A percentile compares a stretch with the other conserved stretches of the same genome.
phyloP scores from a whole-genome alignment of 306 rosid genomes.

The Chamaecrista fasciculata region DNA sequence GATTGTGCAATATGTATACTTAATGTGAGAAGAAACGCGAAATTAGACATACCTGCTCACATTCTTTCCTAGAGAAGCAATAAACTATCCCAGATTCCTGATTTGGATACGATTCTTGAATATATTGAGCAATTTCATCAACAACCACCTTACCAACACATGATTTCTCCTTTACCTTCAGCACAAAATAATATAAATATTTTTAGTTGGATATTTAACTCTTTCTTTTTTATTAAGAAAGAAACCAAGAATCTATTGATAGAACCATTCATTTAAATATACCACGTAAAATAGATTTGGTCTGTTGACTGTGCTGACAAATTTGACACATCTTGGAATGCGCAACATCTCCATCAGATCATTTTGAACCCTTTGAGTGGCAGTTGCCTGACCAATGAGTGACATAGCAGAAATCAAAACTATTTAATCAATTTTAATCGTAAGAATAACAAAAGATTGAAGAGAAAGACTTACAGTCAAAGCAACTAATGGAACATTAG shows the following conservation, averaged over 20 bases:
- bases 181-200: conserved; percentile 19
- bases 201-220: conserved; percentile 15
- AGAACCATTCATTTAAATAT: conserved; percentile 14
- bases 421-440: neutral
- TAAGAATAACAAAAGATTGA: neutral
- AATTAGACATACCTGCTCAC: conserved; percentile 69
- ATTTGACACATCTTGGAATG: conserved; percentile 83
- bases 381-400: conserved; percentile 73
- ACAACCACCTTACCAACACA: conserved; percentile 76
- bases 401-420: conserved; percentile 13
- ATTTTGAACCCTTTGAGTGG: conserved; percentile 89
- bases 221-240: neutral
- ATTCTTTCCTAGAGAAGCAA: conserved; percentile 95
- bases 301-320: conserved; percentile 93
- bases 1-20: conserved; percentile 21
- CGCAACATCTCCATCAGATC: conserved; percentile 91
- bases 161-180: conserved; percentile 84
- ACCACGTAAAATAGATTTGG: conserved; percentile 91
- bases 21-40: conserved; percentile 20
- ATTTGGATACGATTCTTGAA: conserved; percentile 71
- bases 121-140: conserved; percentile 75
- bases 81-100: conserved; percentile 86
- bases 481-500: conserved; percentile 82
- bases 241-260: conserved; percentile 16
- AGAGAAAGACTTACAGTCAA: conserved; percentile 64